Base-by-base conservation (phyloP, 2,329 filamentous ascomycete species). In the Phoma sp. region DNA sequence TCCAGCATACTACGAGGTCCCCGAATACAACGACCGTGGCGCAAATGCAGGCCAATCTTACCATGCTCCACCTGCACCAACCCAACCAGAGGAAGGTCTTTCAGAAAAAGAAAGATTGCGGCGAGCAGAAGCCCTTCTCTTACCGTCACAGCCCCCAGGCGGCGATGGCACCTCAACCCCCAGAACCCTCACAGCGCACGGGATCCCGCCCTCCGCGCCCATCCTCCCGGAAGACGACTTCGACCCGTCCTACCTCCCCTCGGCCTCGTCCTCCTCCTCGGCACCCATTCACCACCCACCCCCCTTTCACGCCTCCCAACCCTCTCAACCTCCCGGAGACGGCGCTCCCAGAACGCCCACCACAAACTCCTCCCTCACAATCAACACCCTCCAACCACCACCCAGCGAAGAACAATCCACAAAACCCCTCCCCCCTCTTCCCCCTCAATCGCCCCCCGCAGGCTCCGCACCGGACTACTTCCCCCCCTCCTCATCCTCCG, bases 71-170 rank as follows among this genome's bases (percentile, higher is more conserved):
- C 86, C 88, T n/a, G 78, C 83, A 27, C 64, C 87, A 32, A 23
- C 42, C 14, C 77, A 80, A 9, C 77, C 82, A 10, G 86, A 91
- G 50, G 83, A 83, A 55, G 81, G 78, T 4, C 77, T 92, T 29
- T 86, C 88, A 10, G 95, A 98, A 60, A 97, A 97, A 74, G 88
- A 96, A 55, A 86, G 88, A 43, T 77, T 95, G 54, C 85, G 88
- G 41, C 85, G 85, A 54, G 91, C 91, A 36, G 93, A 97, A 75
- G 84, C 88, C 61, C 84, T 87, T 41, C 78, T 97, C 4, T 76
- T 97, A 22, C 93, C 93, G 2, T 96, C 92, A 67, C 87, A 87
- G 65, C 93, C 90, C 11, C 83, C 89, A 10, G 79, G 77, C 10
- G 73, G 78, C 51, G 72, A 74, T 27, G 77, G 77, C n/a, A 68